Base-by-base conservation (phyloP, 1,284 basidiomycete genomes). In the Cerioporus squamosus region DNA sequence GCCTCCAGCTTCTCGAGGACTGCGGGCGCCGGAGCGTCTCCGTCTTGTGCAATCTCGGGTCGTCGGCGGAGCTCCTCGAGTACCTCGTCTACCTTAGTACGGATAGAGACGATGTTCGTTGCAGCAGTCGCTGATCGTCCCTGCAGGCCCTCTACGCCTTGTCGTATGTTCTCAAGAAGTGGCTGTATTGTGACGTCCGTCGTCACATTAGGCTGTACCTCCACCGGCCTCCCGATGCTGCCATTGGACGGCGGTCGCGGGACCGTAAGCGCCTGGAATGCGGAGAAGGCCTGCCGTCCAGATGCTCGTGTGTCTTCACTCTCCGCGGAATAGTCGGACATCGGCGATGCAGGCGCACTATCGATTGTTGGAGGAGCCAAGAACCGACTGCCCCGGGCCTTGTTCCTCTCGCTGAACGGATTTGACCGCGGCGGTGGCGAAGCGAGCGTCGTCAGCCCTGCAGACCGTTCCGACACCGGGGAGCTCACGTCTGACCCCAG, bases 1-100 rank as follows among this genome's bases (percentile, higher is more conserved):
- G 58, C 63, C 6, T 70, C 70, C 12, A 74, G 52, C 56, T 64
- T 68, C n/a, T 48, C 53, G 22, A 61, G 40, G 2, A 72, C 59
- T 1, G 23, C 33, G 22, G 55, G 9, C 2, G 36, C 43, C 6
- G 42, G 24, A 2, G 47, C 23, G 8, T 36, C 29, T 9, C 33
- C 52, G 5, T 33, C 44, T 15, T 22, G 18, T 17, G 46, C 40
- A 3, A 36, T 9, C 3, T 44, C 40, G 6, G 44, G 52, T 9
- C 59, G 59, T 18, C 51, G 51, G 23, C 60, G 65, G 15, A 69
- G 45, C 44, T 66, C 64, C 1, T 60, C 56, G 20, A 73, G 60
- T 23, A 70, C 62, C 6, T 66, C 60, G 50, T 68, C 64, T 9
- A 71, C 64, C 31, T 67, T 69, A 17, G 60, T 57, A 10, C 66